A percentile compares a stretch with the other conserved stretches of the same genome.
These are phyloP conservation scores for Leccinum subgranulosum DNA, from an alignment of 768 basidiomycete genomes.

Conservation along the genomic window DNA sequence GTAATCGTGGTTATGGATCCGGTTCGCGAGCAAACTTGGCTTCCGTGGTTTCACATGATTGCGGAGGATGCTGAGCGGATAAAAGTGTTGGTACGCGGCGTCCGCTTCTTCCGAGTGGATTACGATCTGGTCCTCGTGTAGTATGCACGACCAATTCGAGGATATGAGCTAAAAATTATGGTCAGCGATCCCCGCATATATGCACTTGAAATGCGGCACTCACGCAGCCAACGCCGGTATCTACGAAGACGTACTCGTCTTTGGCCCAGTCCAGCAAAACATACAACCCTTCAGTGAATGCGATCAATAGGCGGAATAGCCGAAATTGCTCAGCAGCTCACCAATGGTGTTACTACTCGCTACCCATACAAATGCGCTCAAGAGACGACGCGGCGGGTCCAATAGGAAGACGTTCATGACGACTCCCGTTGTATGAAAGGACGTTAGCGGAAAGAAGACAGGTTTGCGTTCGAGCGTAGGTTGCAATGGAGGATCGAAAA, in stretches of 20 bases:
- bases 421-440: slow-evolving; percentile 61
- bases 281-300: slow-evolving; percentile 52
- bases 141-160: slow-evolving; percentile 76
- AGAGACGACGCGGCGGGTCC: slow-evolving; percentile 55
- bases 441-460: slow-evolving; percentile 53
- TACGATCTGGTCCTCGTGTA: slow-evolving; percentile 63
- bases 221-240: slow-evolving; percentile 72
- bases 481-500: slow-evolving; percentile 13
- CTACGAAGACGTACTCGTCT: slow-evolving; percentile 65
- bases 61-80: slow-evolving; percentile 44
- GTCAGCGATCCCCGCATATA: slow-evolving; percentile 1
- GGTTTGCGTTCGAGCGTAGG: slow-evolving; percentile 2
- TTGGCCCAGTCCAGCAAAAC: slow-evolving; percentile 65
- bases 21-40: slow-evolving; percentile 14
- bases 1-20: slow-evolving; percentile 4
- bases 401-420: slow-evolving; percentile 79
- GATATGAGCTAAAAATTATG: slow-evolving; percentile 46
- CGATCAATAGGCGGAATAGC: not conserved
- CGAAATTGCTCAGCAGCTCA: slow-evolving; percentile 4
- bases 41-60: slow-evolving; percentile 26
- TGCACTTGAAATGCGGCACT: slow-evolving; percentile 29
- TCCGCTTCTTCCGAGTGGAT: slow-evolving; percentile 73
- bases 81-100: slow-evolving; percentile 65
- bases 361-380: slow-evolving; percentile 72
- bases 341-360: slow-evolving; percentile 38